Evolutionary conservation across 1,284 basidiomycete species (phyloP), one percentile per base, ranked within the genome.

Genomic region (Neolentinus lepideus): DNA sequence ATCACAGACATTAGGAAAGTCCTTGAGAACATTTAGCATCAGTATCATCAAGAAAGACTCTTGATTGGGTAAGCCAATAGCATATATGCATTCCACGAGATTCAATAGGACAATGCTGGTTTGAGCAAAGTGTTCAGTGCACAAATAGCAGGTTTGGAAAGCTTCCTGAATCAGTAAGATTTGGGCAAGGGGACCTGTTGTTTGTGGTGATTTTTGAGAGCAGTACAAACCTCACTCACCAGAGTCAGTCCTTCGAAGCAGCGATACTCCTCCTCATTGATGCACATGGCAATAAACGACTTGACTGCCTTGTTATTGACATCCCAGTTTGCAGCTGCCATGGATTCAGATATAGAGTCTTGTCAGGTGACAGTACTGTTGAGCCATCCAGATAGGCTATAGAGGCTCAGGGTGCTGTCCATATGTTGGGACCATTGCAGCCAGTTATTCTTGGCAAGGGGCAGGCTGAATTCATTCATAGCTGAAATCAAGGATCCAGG

Each of bases 171-270:
- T 43, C 16, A 56, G 52, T 3, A 57, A 35, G 19, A 58, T 35
- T 31, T 60, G 61, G 8, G 56, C 52, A 52, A 59, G 56, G 8
- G 61, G 38, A 12, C 57, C 6, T 54, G 50, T 14, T 58, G 52
- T 16, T 53, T 33, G 35, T 62, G 59, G 2, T 55, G 46, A 1
- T 24, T n/a, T 21, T 46, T 25, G 0, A 61, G 51, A 9, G 54
- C 53, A 2, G 21, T n/a, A 57, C 56, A 58, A 8, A 29, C 48
- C 4, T 51, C 48, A 8, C 16, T n/a, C 6, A n/a, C 48, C n/a
- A 25, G 9, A 31, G 29, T 31, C 6, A 31, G 4, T 10, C n/a
- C 26, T 9, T 25, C 21, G n/a, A n/a, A n/a, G 48, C n/a, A n/a
- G 4, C 25, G n/a, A n/a, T 24, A n/a, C n/a, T 51, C 48, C 48